These are phyloP conservation scores for Volvox carteri DNA, from an alignment of 163 green algal species.

Conservation along the genomic window DNA sequence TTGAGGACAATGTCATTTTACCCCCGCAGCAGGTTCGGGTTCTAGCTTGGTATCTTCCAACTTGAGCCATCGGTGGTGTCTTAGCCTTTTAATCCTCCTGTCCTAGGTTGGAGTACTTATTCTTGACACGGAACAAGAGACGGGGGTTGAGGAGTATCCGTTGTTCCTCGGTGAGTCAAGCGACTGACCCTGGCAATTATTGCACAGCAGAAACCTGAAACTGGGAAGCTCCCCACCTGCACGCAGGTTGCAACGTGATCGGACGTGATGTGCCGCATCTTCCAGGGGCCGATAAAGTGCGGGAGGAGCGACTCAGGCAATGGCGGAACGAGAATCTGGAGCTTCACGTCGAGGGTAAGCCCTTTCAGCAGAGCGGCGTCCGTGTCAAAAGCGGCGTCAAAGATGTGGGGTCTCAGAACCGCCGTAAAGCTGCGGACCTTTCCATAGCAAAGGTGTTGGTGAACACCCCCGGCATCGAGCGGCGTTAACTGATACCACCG, in stretches of 20 bases:
- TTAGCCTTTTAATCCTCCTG: too few species aligned
- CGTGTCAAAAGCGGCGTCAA: too few species aligned
- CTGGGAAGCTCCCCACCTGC: too few species aligned
- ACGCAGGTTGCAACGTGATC: conserved; percentile 32
- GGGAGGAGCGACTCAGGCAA: background rate
- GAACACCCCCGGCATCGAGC: too few species aligned
- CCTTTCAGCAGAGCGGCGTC: too few species aligned
- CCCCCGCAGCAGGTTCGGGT: conserved; percentile 14
- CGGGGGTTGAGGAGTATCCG: background rate
- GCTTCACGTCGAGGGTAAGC: conserved; percentile 33
- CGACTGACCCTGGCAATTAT: too few species aligned
- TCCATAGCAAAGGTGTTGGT: too few species aligned
- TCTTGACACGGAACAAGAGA: conserved; percentile 10
- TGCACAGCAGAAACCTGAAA: too few species aligned
- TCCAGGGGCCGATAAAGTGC: background rate
- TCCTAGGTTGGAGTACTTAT: conserved; percentile 19
- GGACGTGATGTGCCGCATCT: background rate
- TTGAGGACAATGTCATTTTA: background rate
- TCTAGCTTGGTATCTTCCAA: background rate
- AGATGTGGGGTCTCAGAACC: too few species aligned
- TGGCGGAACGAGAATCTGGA: conserved; percentile 14
- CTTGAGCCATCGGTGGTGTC: background rate
- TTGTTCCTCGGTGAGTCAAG: conserved; percentile 20
- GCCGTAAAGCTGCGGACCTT: too few species aligned
- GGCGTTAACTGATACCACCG: too few species aligned